These are phyloP conservation scores for Zanthoxylum bungeanum DNA, from an alignment of 345 rosid genomes.

Conservation along the genomic window DNA sequence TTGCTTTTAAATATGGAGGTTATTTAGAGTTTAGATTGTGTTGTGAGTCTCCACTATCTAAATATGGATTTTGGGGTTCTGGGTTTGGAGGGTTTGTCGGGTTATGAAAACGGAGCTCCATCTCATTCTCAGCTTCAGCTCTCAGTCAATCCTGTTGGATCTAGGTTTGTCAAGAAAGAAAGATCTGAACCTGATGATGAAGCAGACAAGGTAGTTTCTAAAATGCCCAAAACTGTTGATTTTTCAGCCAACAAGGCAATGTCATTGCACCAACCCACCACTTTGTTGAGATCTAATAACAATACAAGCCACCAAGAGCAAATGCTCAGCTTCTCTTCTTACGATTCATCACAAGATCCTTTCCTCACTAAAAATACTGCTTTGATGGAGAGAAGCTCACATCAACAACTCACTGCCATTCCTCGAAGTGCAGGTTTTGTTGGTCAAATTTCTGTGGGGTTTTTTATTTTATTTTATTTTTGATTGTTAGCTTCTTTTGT, in stretches of 20 bases:
- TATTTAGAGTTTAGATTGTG: constrained; percentile 30
- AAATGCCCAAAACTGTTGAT: constrained; percentile 37
- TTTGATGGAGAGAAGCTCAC: constrained; percentile 32
- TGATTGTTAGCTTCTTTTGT: too few relatives aligned
- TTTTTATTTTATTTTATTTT: too few relatives aligned
- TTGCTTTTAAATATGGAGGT: constrained; percentile 23
- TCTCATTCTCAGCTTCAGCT: too few relatives aligned
- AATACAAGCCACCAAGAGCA: constrained; percentile 36
- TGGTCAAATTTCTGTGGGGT: too few relatives aligned
- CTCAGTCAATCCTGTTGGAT: constrained; percentile 33
- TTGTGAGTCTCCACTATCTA: constrained; percentile 11
- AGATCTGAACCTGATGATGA: constrained; percentile 45
- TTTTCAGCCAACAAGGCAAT: constrained; percentile 33
- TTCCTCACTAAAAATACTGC: constrained; percentile 29
- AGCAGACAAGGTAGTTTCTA: constrained; percentile 34
- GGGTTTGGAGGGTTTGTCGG: constrained; percentile 42
- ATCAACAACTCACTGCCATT: constrained; percentile 26
- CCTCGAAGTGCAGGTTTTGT: constrained; percentile 41
- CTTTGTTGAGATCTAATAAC: constrained; percentile 47
- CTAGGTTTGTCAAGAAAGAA: constrained; percentile 40
- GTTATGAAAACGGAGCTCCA: constrained; percentile 33
- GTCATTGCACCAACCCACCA: constrained; percentile 41
- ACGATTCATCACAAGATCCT: constrained; percentile 37
- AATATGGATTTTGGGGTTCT: constrained; percentile 54
- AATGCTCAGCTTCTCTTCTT: constrained; percentile 58